Evolutionary conservation across 805 yeast genomes (phyloP), one percentile per base, ranked within the genome.

Genomic region (Kodamaea kaohsiungensis): DNA sequence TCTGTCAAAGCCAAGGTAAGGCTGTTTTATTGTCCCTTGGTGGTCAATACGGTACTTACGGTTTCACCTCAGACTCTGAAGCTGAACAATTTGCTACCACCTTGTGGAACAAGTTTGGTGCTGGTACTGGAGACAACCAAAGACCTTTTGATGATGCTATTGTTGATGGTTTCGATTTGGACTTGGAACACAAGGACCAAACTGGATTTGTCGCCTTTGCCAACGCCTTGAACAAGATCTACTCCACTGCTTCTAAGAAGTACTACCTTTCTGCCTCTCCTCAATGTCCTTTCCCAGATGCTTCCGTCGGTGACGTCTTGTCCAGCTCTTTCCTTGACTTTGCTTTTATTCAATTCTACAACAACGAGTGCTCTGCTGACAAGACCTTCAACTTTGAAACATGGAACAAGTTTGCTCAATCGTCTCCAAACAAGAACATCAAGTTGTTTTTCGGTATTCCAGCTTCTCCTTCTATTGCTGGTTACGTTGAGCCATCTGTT

Each of bases 261-360:
- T 88, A 85, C 72, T 88, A 86, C 68, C 73, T 90, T 43, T 83
- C 95, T 49, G 96, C 96, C 59, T 91, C 97, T 57, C 97, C 97
- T 17, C 96, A 91, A 74, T 91, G 97, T 75, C 86, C 84, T 22
- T 87, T 84, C 66, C 96, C 96, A 15, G 97, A 91, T 72, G 86
- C 56, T 12, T 59, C 60, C 19, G 54, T 64, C 15, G 65, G 65
- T 22, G 62, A 57, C 27, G 55, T 65, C 16, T 53, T 69, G 48
- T 18, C 58, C 82, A 47, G 79, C 70, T 84, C 89, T 5, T 75
- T 82, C 42, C 75, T 91, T 60, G 96, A 91, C 71, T 89, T 84
- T 69, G 87, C 89, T 3, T 89, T 88, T 65, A 79, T 91, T 58
- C 96, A 90, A 73, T 91, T 91, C 72, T 91, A 90, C 79, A 91